Evolutionary conservation across 1,284 basidiomycete species (phyloP).

Genomic region (Austroboletus olivaceoglutinosus): DNA sequence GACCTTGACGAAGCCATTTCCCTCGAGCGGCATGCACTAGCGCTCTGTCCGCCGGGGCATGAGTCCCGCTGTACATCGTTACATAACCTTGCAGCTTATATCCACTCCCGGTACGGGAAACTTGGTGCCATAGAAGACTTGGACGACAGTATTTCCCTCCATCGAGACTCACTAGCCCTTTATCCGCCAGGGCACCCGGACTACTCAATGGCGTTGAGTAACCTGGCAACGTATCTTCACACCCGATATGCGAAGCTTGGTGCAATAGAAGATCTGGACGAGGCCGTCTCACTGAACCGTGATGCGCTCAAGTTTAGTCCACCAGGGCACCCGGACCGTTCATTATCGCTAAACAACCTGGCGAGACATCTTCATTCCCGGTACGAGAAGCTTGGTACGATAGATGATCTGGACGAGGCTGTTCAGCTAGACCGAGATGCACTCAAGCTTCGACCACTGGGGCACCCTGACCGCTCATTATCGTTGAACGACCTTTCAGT

Average conservation of each 20-base stretch:
- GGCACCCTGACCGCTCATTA: background rate
- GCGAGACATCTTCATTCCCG: too few species aligned
- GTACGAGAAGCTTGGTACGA: too few species aligned
- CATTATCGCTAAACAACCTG: background rate
- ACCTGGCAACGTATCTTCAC: background rate
- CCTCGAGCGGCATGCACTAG: background rate
- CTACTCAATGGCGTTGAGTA: background rate
- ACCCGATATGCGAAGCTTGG: background rate
- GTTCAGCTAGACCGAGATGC: background rate
- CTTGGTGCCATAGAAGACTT: background rate
- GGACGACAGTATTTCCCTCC: background rate
- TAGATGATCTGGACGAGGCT: too few species aligned
- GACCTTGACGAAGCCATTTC: too few species aligned
- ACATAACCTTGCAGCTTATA: background rate
- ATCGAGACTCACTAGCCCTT: background rate
- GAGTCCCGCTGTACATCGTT: background rate
- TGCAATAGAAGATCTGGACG: background rate
- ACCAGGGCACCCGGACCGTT: background rate
- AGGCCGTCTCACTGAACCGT: background rate
- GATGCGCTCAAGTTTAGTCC: background rate
- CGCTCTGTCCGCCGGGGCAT: background rate
- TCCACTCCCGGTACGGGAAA: background rate
- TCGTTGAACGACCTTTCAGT: background rate
- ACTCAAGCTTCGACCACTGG: background rate
- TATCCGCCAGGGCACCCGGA: too few species aligned